Percentiles rank a stretch among this genome's conserved stretches.
Evolutionary conservation across 1,284 basidiomycete genomes (phyloP).

Genomic region (Cutaneotrichosporon cyanovorans): DNA sequence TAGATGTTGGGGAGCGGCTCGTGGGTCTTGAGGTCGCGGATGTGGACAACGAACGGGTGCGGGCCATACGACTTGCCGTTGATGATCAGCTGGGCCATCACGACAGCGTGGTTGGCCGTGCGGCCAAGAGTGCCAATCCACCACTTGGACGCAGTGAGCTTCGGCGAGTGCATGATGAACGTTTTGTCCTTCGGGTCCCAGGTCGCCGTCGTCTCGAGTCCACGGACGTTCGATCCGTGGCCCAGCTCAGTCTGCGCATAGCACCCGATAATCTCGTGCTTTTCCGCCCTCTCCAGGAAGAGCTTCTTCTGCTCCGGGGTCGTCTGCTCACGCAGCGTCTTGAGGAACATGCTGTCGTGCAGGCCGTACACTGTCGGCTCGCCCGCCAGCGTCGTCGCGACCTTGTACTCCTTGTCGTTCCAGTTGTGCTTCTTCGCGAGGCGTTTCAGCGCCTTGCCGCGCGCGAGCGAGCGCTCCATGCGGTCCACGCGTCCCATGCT

Average conservation of each 20-base stretch:
- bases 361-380: constrained; percentile 17
- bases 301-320: constrained; percentile 18
- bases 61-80: constrained; percentile 52
- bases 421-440: constrained; percentile 11
- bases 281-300: constrained; percentile 15
- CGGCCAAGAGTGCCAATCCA: constrained; percentile 55
- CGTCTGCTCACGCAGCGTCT: constrained; percentile 15
- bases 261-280: constrained; percentile 48
- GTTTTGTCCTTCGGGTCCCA: constrained; percentile 52
- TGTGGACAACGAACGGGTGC: constrained; percentile 54
- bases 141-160: constrained; percentile 50
- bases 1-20: constrained; percentile 49
- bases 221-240: constrained; percentile 53
- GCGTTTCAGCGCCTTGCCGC: constrained; percentile 18
- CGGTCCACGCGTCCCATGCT: constrained; percentile 18
- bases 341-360: constrained; percentile 17
- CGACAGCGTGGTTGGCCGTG: constrained; percentile 53
- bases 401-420: constrained; percentile 12
- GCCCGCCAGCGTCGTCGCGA: constrained; percentile 8
- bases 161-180: constrained; percentile 53
- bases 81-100: constrained; percentile 53
- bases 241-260: constrained; percentile 52
- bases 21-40: constrained; percentile 52
- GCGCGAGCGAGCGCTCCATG: constrained; percentile 17
- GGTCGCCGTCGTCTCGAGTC: constrained; percentile 55